Percentiles rank a stretch among this genome's conserved stretches.
These are phyloP conservation scores for Mycothermus thermophilus DNA, from an alignment of 495 filamentous ascomycete genomes.

Conservation along the genomic window DNA sequence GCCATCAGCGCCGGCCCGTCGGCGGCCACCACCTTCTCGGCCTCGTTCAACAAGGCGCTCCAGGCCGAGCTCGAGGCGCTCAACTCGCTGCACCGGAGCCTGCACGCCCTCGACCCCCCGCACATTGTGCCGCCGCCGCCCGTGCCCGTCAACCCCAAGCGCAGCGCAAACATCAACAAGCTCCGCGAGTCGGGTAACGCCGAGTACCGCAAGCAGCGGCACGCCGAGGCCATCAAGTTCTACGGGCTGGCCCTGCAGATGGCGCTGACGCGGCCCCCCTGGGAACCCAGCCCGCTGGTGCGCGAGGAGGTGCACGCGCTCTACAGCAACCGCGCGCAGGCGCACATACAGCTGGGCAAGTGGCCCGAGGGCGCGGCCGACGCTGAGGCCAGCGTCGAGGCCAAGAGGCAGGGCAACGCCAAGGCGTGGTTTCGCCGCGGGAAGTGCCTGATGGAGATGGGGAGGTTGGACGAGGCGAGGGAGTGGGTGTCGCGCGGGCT, in stretches of 20 bases:
- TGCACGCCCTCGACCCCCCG: conserved; percentile 44
- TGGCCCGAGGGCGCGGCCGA: conserved; percentile 78
- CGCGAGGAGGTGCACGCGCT: conserved; percentile 69
- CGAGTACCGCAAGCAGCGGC: conserved; percentile 60
- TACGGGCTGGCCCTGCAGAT: conserved; percentile 79
- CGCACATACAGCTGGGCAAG: conserved; percentile 59
- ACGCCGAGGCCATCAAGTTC: conserved; percentile 61
- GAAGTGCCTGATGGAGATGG: conserved; percentile 81
- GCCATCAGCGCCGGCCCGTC: conserved; percentile 27
- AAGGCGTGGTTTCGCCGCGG: conserved; percentile 90
- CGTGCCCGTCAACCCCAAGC: conserved; percentile 72
- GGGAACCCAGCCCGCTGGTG: conserved; percentile 73
- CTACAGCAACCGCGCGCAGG: conserved; percentile 81
- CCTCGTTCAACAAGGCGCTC: conserved; percentile 31
- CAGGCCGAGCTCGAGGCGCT: conserved; percentile 52
- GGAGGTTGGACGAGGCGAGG: conserved; percentile 65
- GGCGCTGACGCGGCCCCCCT: conserved; percentile 64
- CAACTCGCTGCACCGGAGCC: conserved; percentile 58
- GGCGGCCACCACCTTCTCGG: not conserved
- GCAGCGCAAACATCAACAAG: conserved; percentile 70
- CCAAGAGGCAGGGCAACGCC: conserved; percentile 70
- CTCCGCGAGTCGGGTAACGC: conserved; percentile 78
- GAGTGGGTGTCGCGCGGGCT: conserved; percentile 57
- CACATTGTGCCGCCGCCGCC: conserved; percentile 57
- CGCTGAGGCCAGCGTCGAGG: conserved; percentile 78